Evolutionary conservation across 208 protist species (phyloP).

Genomic region (Porcisia deanei): DNA sequence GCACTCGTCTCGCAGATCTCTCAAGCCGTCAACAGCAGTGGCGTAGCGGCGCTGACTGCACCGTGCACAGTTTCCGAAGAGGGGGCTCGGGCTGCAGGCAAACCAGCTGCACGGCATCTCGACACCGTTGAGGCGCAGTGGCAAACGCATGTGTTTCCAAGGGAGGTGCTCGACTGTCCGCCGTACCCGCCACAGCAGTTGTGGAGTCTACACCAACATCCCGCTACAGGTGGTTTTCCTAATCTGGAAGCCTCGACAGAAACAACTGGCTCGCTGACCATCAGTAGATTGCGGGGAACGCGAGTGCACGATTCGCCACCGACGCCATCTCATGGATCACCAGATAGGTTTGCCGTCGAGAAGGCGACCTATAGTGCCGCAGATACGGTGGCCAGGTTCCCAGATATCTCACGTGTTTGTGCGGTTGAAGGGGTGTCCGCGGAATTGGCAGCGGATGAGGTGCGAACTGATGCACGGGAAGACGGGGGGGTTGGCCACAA

Average conservation of each 20-base stretch:
- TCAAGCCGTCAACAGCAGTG: neutral
- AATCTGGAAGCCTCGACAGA: neutral
- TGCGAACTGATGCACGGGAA: neutral
- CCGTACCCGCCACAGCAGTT: neutral
- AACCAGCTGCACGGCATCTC: neutral
- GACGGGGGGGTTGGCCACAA: neutral
- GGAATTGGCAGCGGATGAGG: neutral
- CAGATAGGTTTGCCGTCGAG: neutral
- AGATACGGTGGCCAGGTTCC: neutral
- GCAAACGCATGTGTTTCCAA: neutral
- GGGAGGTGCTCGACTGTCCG: neutral
- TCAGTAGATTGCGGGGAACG: neutral
- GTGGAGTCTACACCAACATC: neutral
- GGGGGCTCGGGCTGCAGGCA: neutral
- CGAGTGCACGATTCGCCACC: neutral
- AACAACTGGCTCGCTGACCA: neutral
- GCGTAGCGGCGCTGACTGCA: neutral
- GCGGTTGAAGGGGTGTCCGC: neutral
- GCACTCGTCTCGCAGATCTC: neutral
- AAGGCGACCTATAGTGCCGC: neutral
- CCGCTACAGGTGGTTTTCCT: neutral
- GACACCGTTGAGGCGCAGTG: neutral
- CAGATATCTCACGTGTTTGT: neutral
- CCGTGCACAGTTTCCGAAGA: neutral
- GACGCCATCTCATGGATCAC: neutral